Base-by-base conservation (phyloP, 2,329 filamentous ascomycete species). In the Aureobasidium musti region DNA sequence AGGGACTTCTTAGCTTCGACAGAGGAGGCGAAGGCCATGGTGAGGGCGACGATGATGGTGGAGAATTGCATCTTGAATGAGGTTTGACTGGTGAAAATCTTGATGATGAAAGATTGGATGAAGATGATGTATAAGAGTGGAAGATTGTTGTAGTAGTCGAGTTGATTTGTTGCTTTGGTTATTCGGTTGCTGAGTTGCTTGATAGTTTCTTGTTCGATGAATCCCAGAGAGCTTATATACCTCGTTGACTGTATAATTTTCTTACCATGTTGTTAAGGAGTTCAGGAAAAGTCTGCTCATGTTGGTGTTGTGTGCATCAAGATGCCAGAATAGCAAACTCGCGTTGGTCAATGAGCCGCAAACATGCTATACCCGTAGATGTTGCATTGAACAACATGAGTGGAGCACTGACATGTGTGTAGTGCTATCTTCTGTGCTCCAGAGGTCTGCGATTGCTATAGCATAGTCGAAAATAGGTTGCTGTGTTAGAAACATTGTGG, bases 1-100 rank as follows among this genome's bases (percentile, higher is more conserved):
- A 59, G 56, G 10, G 39, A 41, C 56, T 59, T 59, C 56, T 59
- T 59, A 28, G 56, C 56, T 11, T 59, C 56, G 26, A 33, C 56
- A 19, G 39, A 59, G 56, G 56, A n/a, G 26, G 39, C 56, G 6
- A 59, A 26, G 28, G 37, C 56, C 56, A 59, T 59, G 56, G 56
- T 45, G 56, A 59, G 39, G 13, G 56, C 41, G 14, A 56, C 26
- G 39, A 59, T 47, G 39, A 59, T 43, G 39, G 35, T 28, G 19
- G 56, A 21, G 56, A 59, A 59, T 14, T 59, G 56, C 56, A 59
- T 59, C 14, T 59, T 59, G 54, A 45, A 26, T 41, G 39, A 8
- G 35, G 21, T 57, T 41, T 23, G 14, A 14, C n/a, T 30, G 23
- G 28, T 28, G 13, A 23, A 11, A 21, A 30, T 26, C 1, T 11